Evolutionary conservation across 2,329 filamentous ascomycete species (phyloP).

Genomic region (Xylariaceae sp.): DNA sequence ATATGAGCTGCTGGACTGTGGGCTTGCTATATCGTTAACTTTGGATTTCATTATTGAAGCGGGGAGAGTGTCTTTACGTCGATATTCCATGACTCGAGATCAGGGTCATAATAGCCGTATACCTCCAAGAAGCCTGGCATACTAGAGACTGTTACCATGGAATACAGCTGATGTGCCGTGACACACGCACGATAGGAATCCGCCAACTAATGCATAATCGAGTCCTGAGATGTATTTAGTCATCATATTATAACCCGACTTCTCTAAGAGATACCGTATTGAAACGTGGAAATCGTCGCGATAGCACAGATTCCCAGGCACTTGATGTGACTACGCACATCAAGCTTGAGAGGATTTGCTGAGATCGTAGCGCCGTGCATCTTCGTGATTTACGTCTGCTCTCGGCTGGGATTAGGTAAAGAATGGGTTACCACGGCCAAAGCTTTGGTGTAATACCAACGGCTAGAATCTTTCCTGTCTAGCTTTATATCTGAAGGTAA

Average conservation of each 20-base stretch:
- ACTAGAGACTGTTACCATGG: background rate
- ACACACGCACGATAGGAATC: slow-evolving; percentile 34
- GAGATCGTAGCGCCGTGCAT: slow-evolving; percentile 30
- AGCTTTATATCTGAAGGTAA: too few relatives aligned
- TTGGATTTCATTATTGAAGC: background rate
- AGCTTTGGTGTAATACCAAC: too few relatives aligned
- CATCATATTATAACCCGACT: background rate
- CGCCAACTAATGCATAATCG: slow-evolving; percentile 40
- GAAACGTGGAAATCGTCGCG: slow-evolving; percentile 38
- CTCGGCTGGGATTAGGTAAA: background rate
- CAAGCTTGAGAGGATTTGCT: slow-evolving; percentile 35
- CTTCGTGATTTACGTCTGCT: background rate
- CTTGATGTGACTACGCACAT: slow-evolving; percentile 35
- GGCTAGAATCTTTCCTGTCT: too few relatives aligned
- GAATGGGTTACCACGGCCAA: too few relatives aligned
- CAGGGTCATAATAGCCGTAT: slow-evolving; percentile 38
- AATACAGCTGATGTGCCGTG: background rate
- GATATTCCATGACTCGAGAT: slow-evolving; percentile 34
- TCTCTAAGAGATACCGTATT: slow-evolving; percentile 32
- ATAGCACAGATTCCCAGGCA: slow-evolving; percentile 35
- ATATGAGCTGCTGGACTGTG: slow-evolving; percentile 41
- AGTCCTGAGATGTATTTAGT: slow-evolving; percentile 23
- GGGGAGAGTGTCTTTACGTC: slow-evolving; percentile 10
- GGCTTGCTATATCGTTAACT: slow-evolving; percentile 20
- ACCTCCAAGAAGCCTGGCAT: slow-evolving; percentile 41